Base-by-base conservation (phyloP, 352 stramenopile genomes). In the Globisporangium spinosum region DNA sequence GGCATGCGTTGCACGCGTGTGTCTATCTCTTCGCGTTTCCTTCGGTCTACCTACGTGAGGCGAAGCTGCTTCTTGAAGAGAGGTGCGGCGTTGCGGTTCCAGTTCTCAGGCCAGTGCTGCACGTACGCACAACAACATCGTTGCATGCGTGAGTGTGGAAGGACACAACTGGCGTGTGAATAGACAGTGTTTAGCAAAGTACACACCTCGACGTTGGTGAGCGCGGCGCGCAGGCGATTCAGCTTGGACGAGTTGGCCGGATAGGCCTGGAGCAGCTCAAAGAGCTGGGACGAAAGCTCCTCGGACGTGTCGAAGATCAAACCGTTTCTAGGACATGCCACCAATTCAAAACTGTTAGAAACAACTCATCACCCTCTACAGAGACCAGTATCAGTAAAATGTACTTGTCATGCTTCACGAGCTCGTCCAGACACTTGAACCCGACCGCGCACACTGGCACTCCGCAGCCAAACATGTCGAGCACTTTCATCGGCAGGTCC, bases 401-500 rank as follows among this genome's bases (percentile, higher is more conserved):
- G 79, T 98, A 98, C 59, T 89, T 80, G 58, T 91, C 84, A 80
- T 99, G 91, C 69, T 96, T 73, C 12, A 99, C 97, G 10, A 99
- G 90, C 75, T 99, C 98, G 34, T 79, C 72, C n/a, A 99, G 76
- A 69, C 95, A 99, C 61, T 91, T 78, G 83, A 99, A 99, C 49
- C 78, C 80, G 35, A 98, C 87, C 3, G 97, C 98, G 71, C 96
- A 99, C 0, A 99, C 98, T 20, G 98, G 98, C 40, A 99, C 81
- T 15, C 89, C 86, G 66, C 91, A 98, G 40, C 98, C 98, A 85
- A 99, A 99, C 94, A 99, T 99, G 79, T 99, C 98, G 38, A 99
- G 80, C 53, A 99, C 97, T 67, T 99, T 99, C 97, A 99, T 99
- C 5, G 98, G 98, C 51, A 99, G 77, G 78, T 99, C 98, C 38